Conservation (phyloP, 441 rosid species). For the Bocquillonia castaneifolia region DNA sequence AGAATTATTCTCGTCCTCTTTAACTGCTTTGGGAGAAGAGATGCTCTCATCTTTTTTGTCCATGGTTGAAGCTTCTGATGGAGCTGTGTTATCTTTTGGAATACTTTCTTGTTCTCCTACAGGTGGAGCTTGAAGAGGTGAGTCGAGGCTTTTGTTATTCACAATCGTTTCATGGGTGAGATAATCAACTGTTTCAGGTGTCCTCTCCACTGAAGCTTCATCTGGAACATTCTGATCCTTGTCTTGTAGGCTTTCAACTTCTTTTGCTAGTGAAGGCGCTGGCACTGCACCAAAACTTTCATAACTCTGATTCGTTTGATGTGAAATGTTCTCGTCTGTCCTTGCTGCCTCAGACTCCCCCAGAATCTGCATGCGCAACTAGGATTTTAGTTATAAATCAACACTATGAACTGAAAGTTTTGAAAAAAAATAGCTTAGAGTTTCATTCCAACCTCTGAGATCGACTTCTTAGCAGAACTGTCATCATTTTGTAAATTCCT, state of each 20-base stretch:
- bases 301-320: slow-evolving; percentile 8
- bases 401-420: slow-evolving; percentile 1
- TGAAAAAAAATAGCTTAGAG: neutral
- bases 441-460: slow-evolving; percentile 28
- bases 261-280: slow-evolving; percentile 10
- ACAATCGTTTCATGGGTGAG: neutral
- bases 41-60: slow-evolving; percentile 19
- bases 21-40: neutral
- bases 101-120: slow-evolving; percentile 5
- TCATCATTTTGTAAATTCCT: slow-evolving; percentile 16
- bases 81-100: neutral
- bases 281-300: slow-evolving; percentile 4
- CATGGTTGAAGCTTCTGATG: neutral
- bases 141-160: slow-evolving; percentile 11
- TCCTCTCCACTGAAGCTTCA: slow-evolving; percentile 12
- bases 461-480: slow-evolving; percentile 11
- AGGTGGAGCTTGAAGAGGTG: neutral
- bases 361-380: slow-evolving; percentile 20
- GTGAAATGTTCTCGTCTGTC: slow-evolving; percentile 15
- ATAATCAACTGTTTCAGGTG: neutral
- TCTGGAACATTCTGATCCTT: slow-evolving; percentile 1
- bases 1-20: neutral
- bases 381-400: slow-evolving; percentile 6
- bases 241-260: slow-evolving; percentile 3
- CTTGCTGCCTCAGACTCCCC: slow-evolving; percentile 19